phyloP scores from a whole-genome alignment of 176 grass and related monocot species.

The Guadua angustifolia region DNA sequence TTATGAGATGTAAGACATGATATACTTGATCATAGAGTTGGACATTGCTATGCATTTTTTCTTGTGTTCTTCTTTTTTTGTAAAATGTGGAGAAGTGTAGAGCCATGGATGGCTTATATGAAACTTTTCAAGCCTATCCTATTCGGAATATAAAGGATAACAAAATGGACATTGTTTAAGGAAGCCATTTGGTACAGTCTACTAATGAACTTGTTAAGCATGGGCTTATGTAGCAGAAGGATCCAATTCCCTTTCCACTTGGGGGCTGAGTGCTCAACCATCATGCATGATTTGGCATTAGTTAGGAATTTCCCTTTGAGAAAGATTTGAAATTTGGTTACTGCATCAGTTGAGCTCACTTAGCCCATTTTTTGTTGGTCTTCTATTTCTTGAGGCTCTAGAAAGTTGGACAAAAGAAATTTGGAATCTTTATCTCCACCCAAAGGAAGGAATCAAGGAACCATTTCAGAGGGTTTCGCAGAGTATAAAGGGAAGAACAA shows the following conservation, averaged over 20 bases:
- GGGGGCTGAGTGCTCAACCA: slow-evolving; percentile 19
- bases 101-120: not conserved
- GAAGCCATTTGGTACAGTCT: slow-evolving; percentile 39
- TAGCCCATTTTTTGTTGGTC: not conserved
- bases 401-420: slow-evolving; percentile 27
- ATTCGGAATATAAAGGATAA: not conserved
- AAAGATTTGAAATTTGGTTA: slow-evolving; percentile 31
- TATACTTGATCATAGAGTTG: not conserved
- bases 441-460: slow-evolving; percentile 65
- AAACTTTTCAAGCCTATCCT: not conserved
- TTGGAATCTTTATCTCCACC: slow-evolving; percentile 50
- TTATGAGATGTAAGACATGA: not conserved
- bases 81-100: not conserved
- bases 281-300: slow-evolving; percentile 30
- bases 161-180: slow-evolving; percentile 10
- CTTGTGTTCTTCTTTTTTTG: not conserved
- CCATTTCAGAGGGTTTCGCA: slow-evolving; percentile 18
- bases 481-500: slow-evolving; percentile 46
- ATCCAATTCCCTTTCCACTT: slow-evolving; percentile 55
- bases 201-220: slow-evolving; percentile 17
- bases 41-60: not conserved
- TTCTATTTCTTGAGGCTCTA: slow-evolving; percentile 7
- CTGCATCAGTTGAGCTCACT: slow-evolving; percentile 32
- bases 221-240: slow-evolving; percentile 48
- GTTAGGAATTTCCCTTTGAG: not conserved